Evolutionary conservation across 306 rosid genomes (phyloP), one percentile per base, ranked within the genome.

Genomic region (Glycine tomentella): DNA sequence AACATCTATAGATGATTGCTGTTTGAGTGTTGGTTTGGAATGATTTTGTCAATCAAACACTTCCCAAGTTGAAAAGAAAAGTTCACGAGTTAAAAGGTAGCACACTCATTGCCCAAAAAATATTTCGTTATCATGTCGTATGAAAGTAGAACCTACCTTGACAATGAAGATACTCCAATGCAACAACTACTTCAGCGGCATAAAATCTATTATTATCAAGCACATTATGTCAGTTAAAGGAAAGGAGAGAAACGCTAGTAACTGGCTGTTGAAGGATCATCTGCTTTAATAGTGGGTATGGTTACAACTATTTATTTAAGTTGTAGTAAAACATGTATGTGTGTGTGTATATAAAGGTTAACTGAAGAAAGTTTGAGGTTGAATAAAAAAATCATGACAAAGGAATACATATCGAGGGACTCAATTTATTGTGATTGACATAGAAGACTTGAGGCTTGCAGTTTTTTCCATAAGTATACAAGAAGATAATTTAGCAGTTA

Each of bases 141-240:
- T 58, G 69, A 44, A 49, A 49, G 3, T 71, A 49, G 66, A 77
- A 75, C 81, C 72, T 80, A 95, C 99, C 99, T 84, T 88, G 97
- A 81, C 93, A 95, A 80, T 95, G 99, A 79, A 95, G 99, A 85
- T 95, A 95, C 88, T 95, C 99, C 92, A 95, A 84, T 31, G 98
- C 99, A 73, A 91, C 79, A 40, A 93, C 81, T 71, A 95, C 97
- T 84, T 95, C 99, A 67, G 90, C 89, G 9, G 97, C 93, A 80
- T 90, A 95, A 88, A 95, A 93, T 86, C 99, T 95, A 72, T 81
- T 8, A 72, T 70, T 78, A 72, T 56, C 59, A 46, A 57, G 6
- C 34, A 68, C 57, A 82, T 13, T 6, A 65, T 68, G 69, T 82
- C 69, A 82, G 86, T 72, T 53, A 76, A 46, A 58, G 64, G 58